Evolutionary conservation across 2,329 filamentous ascomycete species (phyloP).

Genomic region (Clarireedia paspali): DNA sequence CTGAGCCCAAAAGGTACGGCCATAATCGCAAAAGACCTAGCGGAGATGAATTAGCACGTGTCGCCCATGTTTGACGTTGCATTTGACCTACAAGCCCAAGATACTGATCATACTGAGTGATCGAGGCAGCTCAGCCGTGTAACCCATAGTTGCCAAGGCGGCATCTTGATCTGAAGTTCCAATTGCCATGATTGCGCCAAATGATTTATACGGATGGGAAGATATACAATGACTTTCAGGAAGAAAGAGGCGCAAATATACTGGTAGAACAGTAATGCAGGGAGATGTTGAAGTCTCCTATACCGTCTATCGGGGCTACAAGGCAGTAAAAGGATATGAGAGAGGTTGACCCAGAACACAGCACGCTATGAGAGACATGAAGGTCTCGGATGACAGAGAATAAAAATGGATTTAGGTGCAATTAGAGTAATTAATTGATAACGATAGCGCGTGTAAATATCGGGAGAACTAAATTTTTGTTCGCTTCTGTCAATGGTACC

Average conservation of each 20-base stretch:
- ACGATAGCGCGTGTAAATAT: conserved; percentile 16
- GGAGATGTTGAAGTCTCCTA: neutral
- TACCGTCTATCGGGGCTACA: neutral
- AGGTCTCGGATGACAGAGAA: conserved; percentile 13
- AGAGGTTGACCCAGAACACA: neutral
- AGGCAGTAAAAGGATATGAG: neutral
- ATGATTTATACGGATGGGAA: neutral
- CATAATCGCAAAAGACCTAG: conserved; percentile 63
- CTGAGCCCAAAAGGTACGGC: conserved; percentile 44
- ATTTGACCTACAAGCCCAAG: conserved; percentile 39
- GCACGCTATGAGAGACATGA: conserved; percentile 8
- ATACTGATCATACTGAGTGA: conserved; percentile 63
- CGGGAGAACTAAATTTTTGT: conserved; percentile 9
- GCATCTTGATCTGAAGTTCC: conserved; percentile 4
- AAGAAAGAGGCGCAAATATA: neutral
- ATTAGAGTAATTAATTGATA: neutral
- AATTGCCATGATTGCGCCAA: neutral
- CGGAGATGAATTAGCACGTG: conserved; percentile 4
- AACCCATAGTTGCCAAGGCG: conserved; percentile 41
- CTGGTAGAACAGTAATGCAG: neutral
- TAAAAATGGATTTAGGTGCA: neutral
- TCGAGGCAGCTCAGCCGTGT: conserved; percentile 58
- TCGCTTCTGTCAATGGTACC: conserved; percentile 16
- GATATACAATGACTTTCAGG: neutral
- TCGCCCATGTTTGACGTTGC: neutral